Evolutionary conservation across 2,329 filamentous ascomycete species (phyloP).

Genomic region (Diplodia sapinea): DNA sequence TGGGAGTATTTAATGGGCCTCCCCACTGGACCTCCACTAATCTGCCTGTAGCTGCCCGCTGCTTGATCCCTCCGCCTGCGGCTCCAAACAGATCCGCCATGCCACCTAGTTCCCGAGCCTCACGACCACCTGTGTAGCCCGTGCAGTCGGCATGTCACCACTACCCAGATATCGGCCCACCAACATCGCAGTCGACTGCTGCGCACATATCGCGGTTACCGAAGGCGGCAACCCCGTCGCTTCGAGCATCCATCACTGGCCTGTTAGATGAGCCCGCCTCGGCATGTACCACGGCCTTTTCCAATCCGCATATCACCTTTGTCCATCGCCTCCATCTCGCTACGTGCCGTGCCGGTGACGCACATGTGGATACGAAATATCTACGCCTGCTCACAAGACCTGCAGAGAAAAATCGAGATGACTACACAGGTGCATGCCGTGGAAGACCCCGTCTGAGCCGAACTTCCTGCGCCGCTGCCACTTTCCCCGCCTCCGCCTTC

Average conservation of each 20-base stretch:
- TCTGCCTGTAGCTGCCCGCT: slow-evolving; percentile 2
- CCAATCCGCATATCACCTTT: not conserved
- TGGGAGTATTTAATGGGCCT: slow-evolving; percentile 11
- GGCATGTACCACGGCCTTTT: not conserved
- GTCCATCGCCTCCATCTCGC: not conserved
- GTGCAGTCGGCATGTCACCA: not conserved
- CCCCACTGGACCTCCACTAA: slow-evolving; percentile 20
- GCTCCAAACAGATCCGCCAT: not conserved
- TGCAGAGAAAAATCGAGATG: no score
- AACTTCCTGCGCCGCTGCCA: slow-evolving; percentile 18
- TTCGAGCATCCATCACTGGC: not conserved
- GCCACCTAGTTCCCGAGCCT: not conserved
- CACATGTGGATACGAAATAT: not conserved
- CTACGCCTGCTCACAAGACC: not conserved
- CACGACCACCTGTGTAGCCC: not conserved
- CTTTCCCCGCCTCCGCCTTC: slow-evolving; percentile 10
- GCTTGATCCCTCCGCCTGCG: not conserved
- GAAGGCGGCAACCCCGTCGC: not conserved
- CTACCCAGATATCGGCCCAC: not conserved
- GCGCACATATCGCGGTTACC: not conserved
- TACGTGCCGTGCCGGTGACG: slow-evolving; percentile 6
- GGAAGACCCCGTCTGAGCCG: slow-evolving; percentile 10
- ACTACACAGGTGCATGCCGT: not conserved
- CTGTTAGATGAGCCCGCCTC: not conserved
- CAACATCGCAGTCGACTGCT: not conserved